A percentile compares a stretch with the other conserved stretches of the same genome.
These are phyloP conservation scores for Gossypium sturtianum DNA, from an alignment of 345 rosid genomes.

Conservation along the genomic window DNA sequence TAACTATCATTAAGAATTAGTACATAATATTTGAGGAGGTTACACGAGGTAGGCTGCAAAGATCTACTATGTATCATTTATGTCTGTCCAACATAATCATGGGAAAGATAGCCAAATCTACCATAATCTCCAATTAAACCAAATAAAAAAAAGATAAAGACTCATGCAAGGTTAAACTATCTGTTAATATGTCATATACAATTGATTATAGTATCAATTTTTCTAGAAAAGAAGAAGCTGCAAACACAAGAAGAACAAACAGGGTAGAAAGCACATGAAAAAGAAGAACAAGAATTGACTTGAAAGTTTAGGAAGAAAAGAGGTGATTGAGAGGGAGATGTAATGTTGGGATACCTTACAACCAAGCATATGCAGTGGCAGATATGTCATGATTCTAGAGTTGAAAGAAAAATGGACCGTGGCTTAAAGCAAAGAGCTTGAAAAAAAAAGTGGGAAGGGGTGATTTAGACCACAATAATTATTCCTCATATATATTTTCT, in stretches of 20 bases:
- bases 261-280: slow-evolving; percentile 13
- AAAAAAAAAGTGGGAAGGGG: neutral
- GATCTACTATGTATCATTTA: slow-evolving; percentile 21
- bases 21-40: neutral
- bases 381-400: slow-evolving; percentile 40
- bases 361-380: slow-evolving; percentile 37
- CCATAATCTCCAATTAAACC: slow-evolving; percentile 32
- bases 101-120: slow-evolving; percentile 28
- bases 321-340: slow-evolving; percentile 12
- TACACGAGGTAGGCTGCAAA: slow-evolving; percentile 10
- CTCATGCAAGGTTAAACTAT: too few species aligned
- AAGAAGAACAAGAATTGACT: neutral
- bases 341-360: slow-evolving; percentile 37
- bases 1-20: slow-evolving; percentile 20
- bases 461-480: slow-evolving; percentile 34
- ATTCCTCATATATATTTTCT: slow-evolving; percentile 11
- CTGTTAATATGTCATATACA: too few species aligned
- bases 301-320: neutral
- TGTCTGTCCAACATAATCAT: slow-evolving; percentile 36
- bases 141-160: neutral
- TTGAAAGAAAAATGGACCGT: slow-evolving; percentile 23
- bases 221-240: neutral
- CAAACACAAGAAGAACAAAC: slow-evolving; percentile 3
- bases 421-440: slow-evolving; percentile 16
- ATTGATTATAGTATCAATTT: too few species aligned